Conservation (phyloP, 73 alveolate species). For the Paramecium biaurelia region DNA sequence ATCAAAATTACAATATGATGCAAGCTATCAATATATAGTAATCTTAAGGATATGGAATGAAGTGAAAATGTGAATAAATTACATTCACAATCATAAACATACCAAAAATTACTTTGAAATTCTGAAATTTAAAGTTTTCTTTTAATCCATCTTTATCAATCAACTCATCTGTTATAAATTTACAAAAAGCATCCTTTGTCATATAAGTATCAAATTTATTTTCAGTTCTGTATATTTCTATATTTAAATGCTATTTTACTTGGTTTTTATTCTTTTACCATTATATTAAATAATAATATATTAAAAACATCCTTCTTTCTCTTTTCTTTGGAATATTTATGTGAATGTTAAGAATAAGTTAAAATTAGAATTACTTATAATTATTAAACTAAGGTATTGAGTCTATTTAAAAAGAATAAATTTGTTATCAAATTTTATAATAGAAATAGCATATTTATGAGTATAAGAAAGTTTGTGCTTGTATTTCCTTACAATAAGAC, state of each 20-base stretch:
- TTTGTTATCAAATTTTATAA: too few relatives aligned
- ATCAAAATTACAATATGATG: not conserved
- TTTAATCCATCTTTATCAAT: not conserved
- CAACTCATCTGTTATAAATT: slow-evolving; percentile 9
- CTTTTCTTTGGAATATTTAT: not conserved
- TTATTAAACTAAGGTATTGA: not conserved
- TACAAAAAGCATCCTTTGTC: slow-evolving; percentile 30
- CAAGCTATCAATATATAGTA: slow-evolving; percentile 25
- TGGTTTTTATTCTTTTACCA: not conserved
- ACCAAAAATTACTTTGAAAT: slow-evolving; percentile 13
- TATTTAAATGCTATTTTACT: not conserved
- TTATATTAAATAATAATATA: not conserved
- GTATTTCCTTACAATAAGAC: not conserved
- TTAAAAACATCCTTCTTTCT: not conserved
- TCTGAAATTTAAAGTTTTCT: slow-evolving; percentile 21
- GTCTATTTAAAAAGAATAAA: not conserved
- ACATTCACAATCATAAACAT: slow-evolving; percentile 17
- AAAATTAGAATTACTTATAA: not conserved
- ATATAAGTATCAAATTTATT: slow-evolving; percentile 43
- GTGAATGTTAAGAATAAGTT: not conserved
- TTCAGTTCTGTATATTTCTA: slow-evolving; percentile 34
- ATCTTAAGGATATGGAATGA: slow-evolving; percentile 38
- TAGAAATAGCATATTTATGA: not conserved
- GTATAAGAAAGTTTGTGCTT: not conserved
- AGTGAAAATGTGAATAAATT: slow-evolving; percentile 26